Conservation (phyloP, 2,329 filamentous ascomycete species). For the Stemphylium vesicarium region DNA sequence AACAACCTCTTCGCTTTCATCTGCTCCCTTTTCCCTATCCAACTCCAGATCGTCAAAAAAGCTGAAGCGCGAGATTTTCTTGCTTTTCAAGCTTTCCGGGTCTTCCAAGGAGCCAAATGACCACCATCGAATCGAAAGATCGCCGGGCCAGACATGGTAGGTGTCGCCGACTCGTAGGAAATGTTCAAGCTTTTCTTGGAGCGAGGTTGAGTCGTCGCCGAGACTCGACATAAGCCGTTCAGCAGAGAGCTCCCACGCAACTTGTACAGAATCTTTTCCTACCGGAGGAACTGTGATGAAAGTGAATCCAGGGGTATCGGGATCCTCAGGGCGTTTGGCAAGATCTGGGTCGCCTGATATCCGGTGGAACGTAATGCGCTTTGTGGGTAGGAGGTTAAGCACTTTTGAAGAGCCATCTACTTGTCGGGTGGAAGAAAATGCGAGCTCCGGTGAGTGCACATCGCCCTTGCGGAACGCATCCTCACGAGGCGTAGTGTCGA, state of each 20-base stretch:
- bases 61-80: slow-evolving; percentile 17
- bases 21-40: slow-evolving; percentile 8
- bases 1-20: slow-evolving; percentile 8
- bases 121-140: slow-evolving; percentile 16
- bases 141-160: slow-evolving; percentile 11
- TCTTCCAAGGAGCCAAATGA: slow-evolving; percentile 18
- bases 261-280: slow-evolving; percentile 12
- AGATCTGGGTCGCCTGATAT: slow-evolving; percentile 17
- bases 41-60: slow-evolving; percentile 13
- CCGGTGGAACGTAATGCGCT: slow-evolving; percentile 10
- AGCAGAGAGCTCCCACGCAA: slow-evolving; percentile 12
- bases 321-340: slow-evolving; percentile 12
- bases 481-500: slow-evolving; percentile 15
- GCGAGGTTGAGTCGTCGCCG: slow-evolving; percentile 8
- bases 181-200: slow-evolving; percentile 16
- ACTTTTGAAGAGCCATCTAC: slow-evolving; percentile 16
- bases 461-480: slow-evolving; percentile 14
- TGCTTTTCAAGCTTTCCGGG: slow-evolving; percentile 13
- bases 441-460: slow-evolving; percentile 14
- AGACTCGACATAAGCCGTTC: slow-evolving; percentile 13
- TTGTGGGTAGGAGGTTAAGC: slow-evolving; percentile 14
- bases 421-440: slow-evolving; percentile 9
- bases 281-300: slow-evolving; percentile 16
- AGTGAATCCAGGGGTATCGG: slow-evolving; percentile 16
- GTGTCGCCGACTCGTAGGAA: slow-evolving; percentile 15